These are phyloP conservation scores for Zizania palustris DNA, from an alignment of 202 grass and related monocot species.

Conservation along the genomic window DNA sequence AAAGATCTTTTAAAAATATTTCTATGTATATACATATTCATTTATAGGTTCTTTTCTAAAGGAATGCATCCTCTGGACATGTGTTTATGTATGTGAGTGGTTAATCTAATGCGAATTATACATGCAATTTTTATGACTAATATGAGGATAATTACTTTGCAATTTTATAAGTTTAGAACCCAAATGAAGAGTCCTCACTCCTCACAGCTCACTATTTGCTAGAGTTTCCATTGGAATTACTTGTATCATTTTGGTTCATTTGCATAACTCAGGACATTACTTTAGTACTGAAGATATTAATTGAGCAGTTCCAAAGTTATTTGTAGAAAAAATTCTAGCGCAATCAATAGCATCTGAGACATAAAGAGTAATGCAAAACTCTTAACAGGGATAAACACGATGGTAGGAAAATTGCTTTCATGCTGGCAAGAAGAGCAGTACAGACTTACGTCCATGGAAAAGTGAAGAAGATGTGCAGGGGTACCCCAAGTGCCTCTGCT, in stretches of 20 bases:
- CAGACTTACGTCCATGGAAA: slow-evolving; percentile 85
- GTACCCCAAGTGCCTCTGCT: slow-evolving; percentile 89
- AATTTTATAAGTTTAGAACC: neutral
- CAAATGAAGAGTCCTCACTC: neutral
- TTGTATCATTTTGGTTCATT: neutral
- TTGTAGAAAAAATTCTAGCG: slow-evolving; percentile 1
- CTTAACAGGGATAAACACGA: slow-evolving; percentile 20
- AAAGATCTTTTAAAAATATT: neutral
- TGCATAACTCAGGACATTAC: neutral
- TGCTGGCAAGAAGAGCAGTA: slow-evolving; percentile 15
- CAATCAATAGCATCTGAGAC: neutral
- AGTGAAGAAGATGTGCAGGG: slow-evolving; percentile 97
- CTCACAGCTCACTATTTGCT: neutral
- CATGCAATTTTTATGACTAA: neutral
- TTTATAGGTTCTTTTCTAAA: no score
- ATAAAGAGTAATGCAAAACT: neutral
- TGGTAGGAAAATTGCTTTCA: neutral
- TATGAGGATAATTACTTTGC: neutral
- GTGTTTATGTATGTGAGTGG: neutral
- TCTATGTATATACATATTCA: neutral
- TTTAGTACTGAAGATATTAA: slow-evolving; percentile 8
- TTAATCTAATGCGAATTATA: neutral
- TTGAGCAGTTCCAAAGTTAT: neutral
- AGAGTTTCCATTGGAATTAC: neutral
- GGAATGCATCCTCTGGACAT: neutral